Base-by-base conservation (phyloP, 805 yeast genomes). In the Starmerella ratchasimensis region DNA sequence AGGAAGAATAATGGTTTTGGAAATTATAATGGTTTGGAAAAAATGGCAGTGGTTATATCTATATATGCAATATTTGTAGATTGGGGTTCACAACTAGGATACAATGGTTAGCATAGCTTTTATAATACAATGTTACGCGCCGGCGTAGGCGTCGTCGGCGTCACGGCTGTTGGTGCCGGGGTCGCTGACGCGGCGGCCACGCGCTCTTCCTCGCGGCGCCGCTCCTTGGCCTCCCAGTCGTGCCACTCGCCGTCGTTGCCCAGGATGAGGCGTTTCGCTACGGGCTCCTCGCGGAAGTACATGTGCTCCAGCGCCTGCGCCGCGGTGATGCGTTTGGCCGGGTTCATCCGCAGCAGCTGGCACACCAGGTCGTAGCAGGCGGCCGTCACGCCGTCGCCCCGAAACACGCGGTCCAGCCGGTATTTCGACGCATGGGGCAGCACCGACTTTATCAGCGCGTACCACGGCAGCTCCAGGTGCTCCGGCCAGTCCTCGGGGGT, bases 181-280 rank as follows among this genome's bases (percentile, higher is more conserved):
- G n/a, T n/a, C n/a, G n/a, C n/a, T n/a, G n/a, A n/a, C n/a, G n/a
- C n/a, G n/a, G n/a, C n/a, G n/a, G 9, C 28, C 7, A 11, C 14
- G 21, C n/a, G 31, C 17, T 33, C 35, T 16, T 14, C 23, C 13
- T 31, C 31, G 14, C 41, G 41, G 22, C 77, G 61, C 44, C 79
- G 70, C 60, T 74, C 77, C 57, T 88, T 84, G 2, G 94, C 90
- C 52, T 88, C 98, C 57, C 79, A 88, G 54, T 88, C 98, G 55
- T 88, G 98, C 90, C 96, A 88, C 57, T 93, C 97, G 3, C 93
- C 63, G 21, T 75, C 58, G n/a, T 65, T 64, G 21, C 65, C 61
- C 46, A 78, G 63, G 37, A 74, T 66, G 27, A 82, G 62, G 5
- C 75, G 73, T 44, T 69, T 74, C 1, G 80, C 76, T 23, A 49